Evolutionary conservation across 768 basidiomycete species (phyloP), one percentile per base, ranked within the genome.

Genomic region (Rickenella mellea): DNA sequence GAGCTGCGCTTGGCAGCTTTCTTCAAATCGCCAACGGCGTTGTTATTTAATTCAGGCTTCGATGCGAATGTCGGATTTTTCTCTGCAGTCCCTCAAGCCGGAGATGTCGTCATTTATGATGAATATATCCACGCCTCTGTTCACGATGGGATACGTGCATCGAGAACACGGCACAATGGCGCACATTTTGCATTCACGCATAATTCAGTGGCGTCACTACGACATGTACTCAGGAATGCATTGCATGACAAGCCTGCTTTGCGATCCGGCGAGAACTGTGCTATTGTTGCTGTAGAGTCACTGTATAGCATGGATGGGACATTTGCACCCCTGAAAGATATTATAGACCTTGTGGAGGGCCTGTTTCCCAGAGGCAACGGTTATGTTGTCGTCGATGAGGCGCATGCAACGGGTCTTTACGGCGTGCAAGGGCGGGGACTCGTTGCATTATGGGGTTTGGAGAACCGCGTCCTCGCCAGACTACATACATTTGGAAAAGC

Each of bases 261-360:
- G 12, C 51, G 48, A 42, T 45, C 50, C 0, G 77, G 75, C 0
- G 57, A 62, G 21, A 48, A 48, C 27, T 80, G 66, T 50, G 61
- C 87, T 3, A 96, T 93, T 54, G 59, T 98, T 10, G 80, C 88
- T 0, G 80, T 96, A 6, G 94, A 98, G 68, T 82, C 78, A 27
- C 60, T 97, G 33, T 97, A 97, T 51, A 87, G 83, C 43, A 98
- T 98, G 94, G 94, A 98, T 50, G 94, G 94, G 11, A 94, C 91
- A 21, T 72, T 94, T 45, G 71, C 83, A 0, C 91, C 90, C 0
- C 66, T 98, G 22, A 41, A 41, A 12, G 73, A 75, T 31, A 79
- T 96, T 36, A 73, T 82, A 27, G 70, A 74, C 21, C 52, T 72
- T 3, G 52, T 90, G 32, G 77, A 89, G 21, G 66, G 71, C 29